Conservation (phyloP, 148 eudicot species). For the Silene conica region DNA sequence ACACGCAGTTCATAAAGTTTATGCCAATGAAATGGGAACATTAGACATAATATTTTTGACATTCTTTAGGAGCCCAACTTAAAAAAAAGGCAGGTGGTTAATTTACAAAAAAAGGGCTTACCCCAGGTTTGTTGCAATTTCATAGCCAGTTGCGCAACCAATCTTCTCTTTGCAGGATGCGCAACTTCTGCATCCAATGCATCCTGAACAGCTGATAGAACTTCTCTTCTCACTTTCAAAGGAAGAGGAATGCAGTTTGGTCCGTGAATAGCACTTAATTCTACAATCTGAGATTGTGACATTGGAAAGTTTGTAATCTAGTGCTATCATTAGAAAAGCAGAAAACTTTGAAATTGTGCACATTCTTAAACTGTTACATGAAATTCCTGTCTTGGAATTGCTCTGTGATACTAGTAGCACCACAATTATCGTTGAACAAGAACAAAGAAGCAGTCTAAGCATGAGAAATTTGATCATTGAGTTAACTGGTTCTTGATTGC, state of each 20-base stretch:
- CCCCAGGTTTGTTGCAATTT: slow-evolving; percentile 74
- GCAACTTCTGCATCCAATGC: slow-evolving; percentile 42
- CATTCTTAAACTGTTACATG: background rate
- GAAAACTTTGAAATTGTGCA: background rate
- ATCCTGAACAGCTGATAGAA: slow-evolving; percentile 55
- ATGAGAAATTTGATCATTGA: background rate
- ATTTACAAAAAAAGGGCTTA: slow-evolving; percentile 27
- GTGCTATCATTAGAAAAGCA: background rate
- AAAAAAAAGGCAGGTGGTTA: background rate
- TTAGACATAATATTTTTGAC: no score
- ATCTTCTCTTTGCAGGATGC: slow-evolving; percentile 55
- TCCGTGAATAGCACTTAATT: slow-evolving; percentile 54
- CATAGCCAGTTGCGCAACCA: slow-evolving; percentile 46
- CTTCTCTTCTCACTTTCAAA: slow-evolving; percentile 54
- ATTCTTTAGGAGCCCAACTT: background rate
- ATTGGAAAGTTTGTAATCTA: background rate
- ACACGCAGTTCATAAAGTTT: background rate
- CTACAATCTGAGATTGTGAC: slow-evolving; percentile 48
- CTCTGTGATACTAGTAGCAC: background rate
- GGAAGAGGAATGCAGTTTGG: slow-evolving; percentile 54
- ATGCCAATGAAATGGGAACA: no score
- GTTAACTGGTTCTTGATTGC: background rate
- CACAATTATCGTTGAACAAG: no score
- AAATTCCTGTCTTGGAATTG: background rate
- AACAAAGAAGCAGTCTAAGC: background rate